These are phyloP conservation scores for Odontarrhena argentea DNA, from an alignment of 345 rosid species.

Conservation along the genomic window DNA sequence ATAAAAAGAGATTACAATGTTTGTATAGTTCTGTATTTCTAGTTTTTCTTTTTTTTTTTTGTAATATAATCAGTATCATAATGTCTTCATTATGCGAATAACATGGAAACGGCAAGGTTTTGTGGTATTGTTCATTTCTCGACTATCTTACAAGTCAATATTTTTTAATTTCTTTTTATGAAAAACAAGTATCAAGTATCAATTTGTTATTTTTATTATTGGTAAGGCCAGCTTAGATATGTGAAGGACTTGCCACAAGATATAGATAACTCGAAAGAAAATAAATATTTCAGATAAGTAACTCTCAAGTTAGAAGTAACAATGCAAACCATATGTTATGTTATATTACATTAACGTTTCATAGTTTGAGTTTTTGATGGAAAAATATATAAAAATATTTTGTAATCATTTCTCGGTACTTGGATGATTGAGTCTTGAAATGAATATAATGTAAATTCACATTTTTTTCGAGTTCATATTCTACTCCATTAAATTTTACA, in stretches of 20 bases:
- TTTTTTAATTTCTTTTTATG: too few species aligned
- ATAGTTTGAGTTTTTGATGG: too few species aligned
- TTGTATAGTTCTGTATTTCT: background rate
- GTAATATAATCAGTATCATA: too few species aligned
- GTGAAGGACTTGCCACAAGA: background rate
- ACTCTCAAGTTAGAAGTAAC: slow-evolving; percentile 17
- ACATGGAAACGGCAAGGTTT: slow-evolving; percentile 23
- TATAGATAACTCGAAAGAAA: background rate
- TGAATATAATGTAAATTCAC: too few species aligned
- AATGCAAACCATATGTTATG: background rate
- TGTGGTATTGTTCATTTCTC: background rate
- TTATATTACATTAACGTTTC: too few species aligned
- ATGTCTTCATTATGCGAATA: slow-evolving; percentile 27
- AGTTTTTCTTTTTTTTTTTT: slow-evolving; percentile 6
- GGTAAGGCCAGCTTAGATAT: background rate
- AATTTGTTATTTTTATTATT: background rate
- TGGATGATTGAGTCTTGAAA: too few species aligned
- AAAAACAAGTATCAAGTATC: background rate
- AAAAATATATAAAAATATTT: too few species aligned
- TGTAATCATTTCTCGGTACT: too few species aligned
- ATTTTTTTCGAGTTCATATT: too few species aligned
- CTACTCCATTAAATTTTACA: too few species aligned
- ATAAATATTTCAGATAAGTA: background rate
- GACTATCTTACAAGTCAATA: background rate
- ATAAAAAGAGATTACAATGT: background rate